A percentile compares a stretch with the other conserved stretches of the same genome.
Evolutionary conservation across 2,329 filamentous ascomycete species (phyloP).

Genomic region (Aspergillus persii): DNA sequence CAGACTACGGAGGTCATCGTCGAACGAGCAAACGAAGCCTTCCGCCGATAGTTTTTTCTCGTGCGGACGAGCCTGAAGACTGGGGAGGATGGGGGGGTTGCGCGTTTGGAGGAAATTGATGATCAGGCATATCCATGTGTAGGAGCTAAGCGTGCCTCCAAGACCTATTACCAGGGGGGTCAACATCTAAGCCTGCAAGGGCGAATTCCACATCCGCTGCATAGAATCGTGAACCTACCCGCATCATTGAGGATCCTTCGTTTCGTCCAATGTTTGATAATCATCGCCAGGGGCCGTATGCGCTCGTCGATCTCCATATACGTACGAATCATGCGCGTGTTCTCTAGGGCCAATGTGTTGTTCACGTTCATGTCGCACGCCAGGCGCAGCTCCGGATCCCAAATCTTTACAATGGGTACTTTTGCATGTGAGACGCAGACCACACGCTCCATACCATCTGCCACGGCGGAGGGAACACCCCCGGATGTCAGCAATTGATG

Average conservation of each 20-base stretch:
- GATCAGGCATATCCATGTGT: slow-evolving; percentile 99
- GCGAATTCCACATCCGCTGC: background rate
- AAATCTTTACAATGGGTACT: slow-evolving; percentile 97
- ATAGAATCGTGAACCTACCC: slow-evolving; percentile 57
- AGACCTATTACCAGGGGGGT: slow-evolving; percentile 58
- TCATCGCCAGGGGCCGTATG: slow-evolving; percentile 90
- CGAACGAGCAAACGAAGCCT: slow-evolving; percentile 72
- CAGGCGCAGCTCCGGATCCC: slow-evolving; percentile 87
- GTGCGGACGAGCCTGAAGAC: slow-evolving; percentile 72
- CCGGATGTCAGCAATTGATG: slow-evolving; percentile 15
- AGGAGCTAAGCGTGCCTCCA: slow-evolving; percentile 92
- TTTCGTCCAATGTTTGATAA: slow-evolving; percentile 97
- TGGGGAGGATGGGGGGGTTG: slow-evolving; percentile 77
- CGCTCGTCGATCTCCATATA: slow-evolving; percentile 92
- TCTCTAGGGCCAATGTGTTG: slow-evolving; percentile 90
- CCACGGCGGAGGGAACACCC: background rate
- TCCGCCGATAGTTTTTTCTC: slow-evolving; percentile 61
- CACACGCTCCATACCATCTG: slow-evolving; percentile 95
- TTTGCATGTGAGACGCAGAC: slow-evolving; percentile 93
- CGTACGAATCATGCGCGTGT: slow-evolving; percentile 95
- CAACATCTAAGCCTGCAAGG: slow-evolving; percentile 10
- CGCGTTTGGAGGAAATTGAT: slow-evolving; percentile 92
- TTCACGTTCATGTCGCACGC: slow-evolving; percentile 99
- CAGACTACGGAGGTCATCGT: slow-evolving; percentile 77
- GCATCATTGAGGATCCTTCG: slow-evolving; percentile 91